Base-by-base conservation (phyloP, 179 eudicot species). In the Corrigiola litoralis region DNA sequence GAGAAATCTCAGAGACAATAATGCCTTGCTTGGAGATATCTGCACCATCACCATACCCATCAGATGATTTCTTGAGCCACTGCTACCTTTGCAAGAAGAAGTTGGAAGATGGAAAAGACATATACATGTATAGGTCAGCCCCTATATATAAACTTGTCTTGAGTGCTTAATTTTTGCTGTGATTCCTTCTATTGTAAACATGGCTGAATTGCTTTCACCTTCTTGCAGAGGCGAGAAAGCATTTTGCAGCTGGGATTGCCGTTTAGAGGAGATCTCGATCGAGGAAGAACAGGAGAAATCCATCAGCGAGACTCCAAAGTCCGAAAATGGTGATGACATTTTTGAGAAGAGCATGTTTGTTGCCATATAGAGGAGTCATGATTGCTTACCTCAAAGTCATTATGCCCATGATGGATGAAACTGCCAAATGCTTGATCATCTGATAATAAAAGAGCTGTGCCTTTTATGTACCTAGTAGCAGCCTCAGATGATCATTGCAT, bases 121-220 rank as follows among this genome's bases (percentile, higher is more conserved):
- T 88, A 45, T 91, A 85, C 82, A 89, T 88, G 87, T 91, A 86
- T 77, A 89, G 97, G 96, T 89, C 57, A 44, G 86, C 53, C 17
- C 48, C 33, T 36, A 8, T 52, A 3, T 46, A 6, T 37, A 11
- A 5, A 36, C 11, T 52, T 52, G 25, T 32, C 48, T n/a, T n/a
- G n/a, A n/a, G 5, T 20, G 28, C 32, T 4, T 21, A 5, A 1
- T 29, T 53, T 17, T 27, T 52, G 38, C 8, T 3, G n/a, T 73
- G 29, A n/a, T 21, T 25, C 14, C 31, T 40, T 13, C 21, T 34
- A 4, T 18, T 21, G 11, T 14, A 41, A 65, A 46, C 11, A 42
- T 55, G 18, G 13, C 29, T 64, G 24, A 25, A 11, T 50, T 71
- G 32, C 64, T 72, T 32, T 62, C 25, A 44, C n/a, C 59, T 6